Evolutionary conservation across 2,329 filamentous ascomycete species (phyloP).

Genomic region (Cercospora zeae-maydis): DNA sequence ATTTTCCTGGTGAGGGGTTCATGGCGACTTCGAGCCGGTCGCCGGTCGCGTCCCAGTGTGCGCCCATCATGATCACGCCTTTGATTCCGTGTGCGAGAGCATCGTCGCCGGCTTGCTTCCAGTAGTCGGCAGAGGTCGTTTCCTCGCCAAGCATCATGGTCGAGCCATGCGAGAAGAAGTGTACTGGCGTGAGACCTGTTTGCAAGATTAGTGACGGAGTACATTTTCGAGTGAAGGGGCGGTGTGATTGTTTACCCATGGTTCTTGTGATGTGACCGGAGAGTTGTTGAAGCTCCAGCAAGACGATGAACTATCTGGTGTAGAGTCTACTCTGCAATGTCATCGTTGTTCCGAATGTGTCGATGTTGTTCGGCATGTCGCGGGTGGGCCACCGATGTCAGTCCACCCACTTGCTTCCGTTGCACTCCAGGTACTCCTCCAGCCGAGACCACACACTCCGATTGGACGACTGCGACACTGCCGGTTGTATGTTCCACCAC

Average conservation of each 20-base stretch:
- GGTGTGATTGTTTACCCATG: not conserved
- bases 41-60: constrained; percentile 61
- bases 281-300: not conserved
- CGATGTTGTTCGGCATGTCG: not conserved
- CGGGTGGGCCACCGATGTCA: not conserved
- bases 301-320: not conserved
- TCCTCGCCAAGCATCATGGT: constrained; percentile 70
- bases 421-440: no score
- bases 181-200: constrained; percentile 51
- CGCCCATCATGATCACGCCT: constrained; percentile 65
- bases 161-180: constrained; percentile 68
- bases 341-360: not conserved
- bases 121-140: constrained; percentile 59
- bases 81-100: constrained; percentile 59
- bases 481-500: not conserved
- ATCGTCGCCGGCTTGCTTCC: constrained; percentile 63
- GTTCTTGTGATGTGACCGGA: not conserved
- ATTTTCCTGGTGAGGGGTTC: constrained; percentile 59
- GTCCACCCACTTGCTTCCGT: constrained; percentile 6
- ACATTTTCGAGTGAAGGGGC: not conserved
- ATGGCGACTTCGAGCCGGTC: constrained; percentile 59
- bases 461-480: not conserved
- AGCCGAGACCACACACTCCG: not conserved
- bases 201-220: not conserved
- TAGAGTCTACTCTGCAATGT: not conserved